These are phyloP conservation scores for Vicia faba DNA, from an alignment of 306 rosid species.

Conservation along the genomic window DNA sequence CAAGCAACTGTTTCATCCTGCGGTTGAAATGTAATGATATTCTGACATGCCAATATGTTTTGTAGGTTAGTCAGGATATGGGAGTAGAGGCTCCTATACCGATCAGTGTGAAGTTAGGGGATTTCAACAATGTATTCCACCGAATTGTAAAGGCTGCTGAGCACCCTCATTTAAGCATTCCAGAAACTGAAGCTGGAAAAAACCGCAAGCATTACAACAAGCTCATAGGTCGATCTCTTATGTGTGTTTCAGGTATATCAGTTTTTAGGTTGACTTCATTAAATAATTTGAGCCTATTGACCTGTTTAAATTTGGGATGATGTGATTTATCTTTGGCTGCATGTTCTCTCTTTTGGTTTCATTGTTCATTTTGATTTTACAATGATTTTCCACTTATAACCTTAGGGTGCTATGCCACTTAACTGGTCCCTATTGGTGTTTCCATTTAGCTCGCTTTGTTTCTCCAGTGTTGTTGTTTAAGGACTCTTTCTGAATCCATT, in stretches of 20 bases:
- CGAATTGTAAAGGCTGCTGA: constrained; percentile 81
- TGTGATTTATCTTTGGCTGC: neutral
- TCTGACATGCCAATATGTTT: constrained; percentile 20
- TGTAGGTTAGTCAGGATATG: constrained; percentile 97
- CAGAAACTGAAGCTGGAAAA: constrained; percentile 98
- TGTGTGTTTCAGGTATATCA: constrained; percentile 78
- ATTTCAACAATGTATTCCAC: constrained; percentile 67
- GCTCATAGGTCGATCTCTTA: constrained; percentile 75
- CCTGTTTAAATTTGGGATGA: constrained; percentile 13
- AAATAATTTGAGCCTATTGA: neutral
- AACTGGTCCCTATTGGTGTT: neutral
- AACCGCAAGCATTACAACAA: constrained; percentile 86
- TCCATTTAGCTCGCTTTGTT: too few species aligned
- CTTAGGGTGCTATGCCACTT: constrained; percentile 10
- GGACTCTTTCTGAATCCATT: too few species aligned
- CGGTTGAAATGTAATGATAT: constrained; percentile 26
- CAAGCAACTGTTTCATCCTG: neutral
- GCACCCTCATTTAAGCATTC: constrained; percentile 98
- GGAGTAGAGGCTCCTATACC: constrained; percentile 98
- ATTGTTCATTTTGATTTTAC: neutral
- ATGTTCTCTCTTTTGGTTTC: constrained; percentile 25
- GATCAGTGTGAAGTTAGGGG: constrained; percentile 78
- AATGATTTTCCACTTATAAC: constrained; percentile 3
- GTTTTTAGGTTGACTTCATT: constrained; percentile 19
- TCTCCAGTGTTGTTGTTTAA: too few species aligned